Conservation (phyloP, 2,329 filamentous ascomycete genomes). For the Aspergillus melleus region DNA sequence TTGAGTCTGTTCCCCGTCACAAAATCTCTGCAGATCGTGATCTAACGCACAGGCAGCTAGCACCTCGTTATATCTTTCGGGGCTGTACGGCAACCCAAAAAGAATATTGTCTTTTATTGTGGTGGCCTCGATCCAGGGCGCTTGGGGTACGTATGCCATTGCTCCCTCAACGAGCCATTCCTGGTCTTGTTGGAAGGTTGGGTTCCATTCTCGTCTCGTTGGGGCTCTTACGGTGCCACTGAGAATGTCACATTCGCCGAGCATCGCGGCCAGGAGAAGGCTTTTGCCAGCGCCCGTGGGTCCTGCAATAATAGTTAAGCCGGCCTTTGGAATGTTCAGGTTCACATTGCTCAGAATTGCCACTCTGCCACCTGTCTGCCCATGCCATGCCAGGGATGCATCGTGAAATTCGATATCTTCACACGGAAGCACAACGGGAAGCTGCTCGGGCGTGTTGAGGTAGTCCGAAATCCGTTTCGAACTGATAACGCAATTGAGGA, state of each 20-base stretch:
- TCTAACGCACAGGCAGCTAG: constrained; percentile 68
- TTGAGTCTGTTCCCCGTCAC: constrained; percentile 72
- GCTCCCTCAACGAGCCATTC: constrained; percentile 67
- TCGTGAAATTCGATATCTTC: constrained; percentile 64
- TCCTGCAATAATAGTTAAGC: constrained; percentile 73
- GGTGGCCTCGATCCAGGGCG: constrained; percentile 78
- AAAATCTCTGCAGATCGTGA: constrained; percentile 71
- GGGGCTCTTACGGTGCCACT: constrained; percentile 59
- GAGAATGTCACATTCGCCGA: constrained; percentile 73
- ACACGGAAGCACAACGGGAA: constrained; percentile 38
- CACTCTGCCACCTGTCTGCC: background rate
- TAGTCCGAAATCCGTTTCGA: constrained; percentile 69
- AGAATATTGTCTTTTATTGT: constrained; percentile 73
- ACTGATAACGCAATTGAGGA: constrained; percentile 53
- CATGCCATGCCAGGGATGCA: constrained; percentile 54
- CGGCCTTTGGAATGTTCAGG: constrained; percentile 65
- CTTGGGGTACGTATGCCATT: constrained; percentile 71
- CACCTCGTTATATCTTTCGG: constrained; percentile 66
- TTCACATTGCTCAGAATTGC: constrained; percentile 60
- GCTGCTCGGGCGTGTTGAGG: constrained; percentile 62
- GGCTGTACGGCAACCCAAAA: constrained; percentile 67
- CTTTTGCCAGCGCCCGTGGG: constrained; percentile 79
- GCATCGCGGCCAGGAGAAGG: constrained; percentile 68
- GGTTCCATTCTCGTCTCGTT: constrained; percentile 40
- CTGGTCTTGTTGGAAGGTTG: constrained; percentile 57